Evolutionary conservation across 169 alveolate species (phyloP).

Genomic region (Besnoitia besnoiti): DNA sequence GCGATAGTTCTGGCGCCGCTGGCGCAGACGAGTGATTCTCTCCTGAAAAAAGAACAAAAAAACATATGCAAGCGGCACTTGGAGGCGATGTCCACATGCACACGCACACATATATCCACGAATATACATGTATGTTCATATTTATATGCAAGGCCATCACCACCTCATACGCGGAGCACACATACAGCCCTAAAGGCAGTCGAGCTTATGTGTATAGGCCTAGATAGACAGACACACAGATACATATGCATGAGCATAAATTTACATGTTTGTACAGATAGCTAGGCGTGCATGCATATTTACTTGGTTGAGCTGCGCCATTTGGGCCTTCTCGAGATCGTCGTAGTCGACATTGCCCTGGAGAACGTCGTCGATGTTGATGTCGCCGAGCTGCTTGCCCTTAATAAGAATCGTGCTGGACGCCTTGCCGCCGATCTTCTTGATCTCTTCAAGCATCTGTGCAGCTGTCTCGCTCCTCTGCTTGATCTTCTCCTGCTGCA

Average conservation of each 20-base stretch:
- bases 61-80: not conserved
- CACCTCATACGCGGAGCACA: no score
- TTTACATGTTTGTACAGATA: no score
- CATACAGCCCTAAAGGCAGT: no score
- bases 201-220: no score
- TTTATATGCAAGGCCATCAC: no score
- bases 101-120: no score
- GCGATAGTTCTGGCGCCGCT: slow-evolving; percentile 83
- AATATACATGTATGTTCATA: no score
- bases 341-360: slow-evolving; percentile 88
- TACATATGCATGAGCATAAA: no score
- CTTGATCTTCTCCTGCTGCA: slow-evolving; percentile 75
- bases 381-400: slow-evolving; percentile 88
- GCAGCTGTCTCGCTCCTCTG: slow-evolving; percentile 76
- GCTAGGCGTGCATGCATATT: no score
- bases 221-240: no score
- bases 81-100: not conserved
- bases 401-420: slow-evolving; percentile 80
- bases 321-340: slow-evolving; percentile 89
- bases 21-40: slow-evolving; percentile 83
- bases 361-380: slow-evolving; percentile 84
- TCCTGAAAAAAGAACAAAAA: slow-evolving; percentile 70
- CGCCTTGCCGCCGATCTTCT: slow-evolving; percentile 79
- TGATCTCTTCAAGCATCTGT: slow-evolving; percentile 78
- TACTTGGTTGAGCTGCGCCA: slow-evolving; percentile 76